Base-by-base conservation (phyloP, 108 stramenopile genomes). In the Asterionellopsis glacialis region DNA sequence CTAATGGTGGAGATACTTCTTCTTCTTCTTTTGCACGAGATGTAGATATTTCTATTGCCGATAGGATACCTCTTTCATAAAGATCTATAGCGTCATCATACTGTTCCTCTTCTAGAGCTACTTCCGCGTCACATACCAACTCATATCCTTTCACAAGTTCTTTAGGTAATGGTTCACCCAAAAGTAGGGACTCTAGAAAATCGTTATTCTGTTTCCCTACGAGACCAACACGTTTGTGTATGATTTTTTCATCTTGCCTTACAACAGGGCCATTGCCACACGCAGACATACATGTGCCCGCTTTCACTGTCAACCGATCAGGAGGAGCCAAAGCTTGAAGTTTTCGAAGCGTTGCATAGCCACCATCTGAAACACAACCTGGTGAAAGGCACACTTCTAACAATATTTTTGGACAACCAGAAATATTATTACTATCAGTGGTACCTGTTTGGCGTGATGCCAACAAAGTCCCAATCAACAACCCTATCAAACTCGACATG, bases 241-340 rank as follows among this genome's bases (percentile, higher is more conserved):
- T 21, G 21, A 48, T 48, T 21, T 48, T 48, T 21, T 48, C 21
- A 21, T 48, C 47, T 48, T 48, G 19, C 47, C 16, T 21, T 11
- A 72, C 67, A 10, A 76, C 70, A 5, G 75, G 75, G 38, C 70
- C 70, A 9, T 59, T 56, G 14, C 70, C 75, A 47, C 75, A 76
- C 1, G 61, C 16, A 13, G 53, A 60, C 5, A 61, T 60, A 47
- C 75, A 76, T 12, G 60, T 55, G 16, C 70, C 75, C 50, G 53
- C 53, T 22, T 56, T 50, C 9, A 72, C 70, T 23, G 39, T 19
- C 9, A 67, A 21, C 7, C 33, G 33, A 19, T 70, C 66, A 12
- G 70, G 75, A 1, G 70, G 61, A 13, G 70, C 70, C 50, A 76
- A 26, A 1, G 75, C 75, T 21, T 48, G 47, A 9, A 48, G 47